Conservation (phyloP, 495 filamentous ascomycete species). For the Rhypophila decipiens region DNA sequence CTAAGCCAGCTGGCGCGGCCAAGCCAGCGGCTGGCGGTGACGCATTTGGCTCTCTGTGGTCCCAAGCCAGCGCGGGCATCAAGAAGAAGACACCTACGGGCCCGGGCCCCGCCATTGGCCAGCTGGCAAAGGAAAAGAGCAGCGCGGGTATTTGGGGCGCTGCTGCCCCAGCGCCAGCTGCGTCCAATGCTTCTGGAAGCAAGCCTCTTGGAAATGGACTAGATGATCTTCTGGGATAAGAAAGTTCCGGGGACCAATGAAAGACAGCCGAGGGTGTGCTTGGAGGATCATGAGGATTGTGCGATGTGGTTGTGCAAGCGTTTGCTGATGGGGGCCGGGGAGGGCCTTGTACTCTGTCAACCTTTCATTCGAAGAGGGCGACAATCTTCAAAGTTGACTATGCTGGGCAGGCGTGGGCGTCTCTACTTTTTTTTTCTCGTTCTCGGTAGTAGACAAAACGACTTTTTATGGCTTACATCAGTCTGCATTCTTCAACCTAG, state of each 20-base stretch:
- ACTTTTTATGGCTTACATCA: too few species aligned
- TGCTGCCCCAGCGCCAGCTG: slow-evolving; percentile 8
- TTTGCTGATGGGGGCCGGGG: too few species aligned
- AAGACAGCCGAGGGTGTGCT: too few species aligned
- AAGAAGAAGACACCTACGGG: slow-evolving; percentile 63
- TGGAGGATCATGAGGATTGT: background rate
- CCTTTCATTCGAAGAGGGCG: too few species aligned
- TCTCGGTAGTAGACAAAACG: too few species aligned
- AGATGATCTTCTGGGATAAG: slow-evolving; percentile 40
- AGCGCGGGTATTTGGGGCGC: slow-evolving; percentile 87
- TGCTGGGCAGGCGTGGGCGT: too few species aligned
- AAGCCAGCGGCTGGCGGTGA: slow-evolving; percentile 60
- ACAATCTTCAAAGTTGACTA: too few species aligned
- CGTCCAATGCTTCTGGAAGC: slow-evolving; percentile 3
- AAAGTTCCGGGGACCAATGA: too few species aligned
- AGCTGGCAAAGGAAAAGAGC: slow-evolving; percentile 93
- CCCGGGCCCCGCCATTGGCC: slow-evolving; percentile 69
- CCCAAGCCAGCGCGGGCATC: slow-evolving; percentile 65
- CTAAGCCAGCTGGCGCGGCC: slow-evolving; percentile 21
- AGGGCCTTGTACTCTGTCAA: too few species aligned
- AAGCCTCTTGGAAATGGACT: slow-evolving; percentile 27
- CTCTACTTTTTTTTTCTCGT: too few species aligned
- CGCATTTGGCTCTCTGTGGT: slow-evolving; percentile 85
- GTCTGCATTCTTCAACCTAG: too few species aligned
- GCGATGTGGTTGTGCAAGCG: too few species aligned